Conservation (phyloP, 257 asterid species). For the Nicotiana paniculata region DNA sequence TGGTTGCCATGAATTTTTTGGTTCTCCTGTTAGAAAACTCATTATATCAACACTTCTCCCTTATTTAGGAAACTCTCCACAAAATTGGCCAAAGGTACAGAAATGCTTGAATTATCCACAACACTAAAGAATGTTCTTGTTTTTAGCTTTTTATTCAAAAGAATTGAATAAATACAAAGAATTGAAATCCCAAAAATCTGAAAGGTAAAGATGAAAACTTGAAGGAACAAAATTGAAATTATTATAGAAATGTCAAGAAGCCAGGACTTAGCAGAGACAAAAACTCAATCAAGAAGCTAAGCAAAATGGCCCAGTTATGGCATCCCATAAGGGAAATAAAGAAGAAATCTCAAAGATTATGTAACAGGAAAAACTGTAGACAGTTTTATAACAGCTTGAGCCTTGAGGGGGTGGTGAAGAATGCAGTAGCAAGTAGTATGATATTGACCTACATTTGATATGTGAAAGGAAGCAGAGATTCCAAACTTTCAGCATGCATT, state of each 20-base stretch:
- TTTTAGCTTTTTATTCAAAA: not conserved
- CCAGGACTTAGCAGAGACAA: not conserved
- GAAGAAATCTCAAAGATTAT: not conserved
- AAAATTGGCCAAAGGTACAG: not conserved
- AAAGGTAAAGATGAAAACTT: not conserved
- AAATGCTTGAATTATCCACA: not conserved
- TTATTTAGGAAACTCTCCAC: not conserved
- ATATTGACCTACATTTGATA: slow-evolving; percentile 24
- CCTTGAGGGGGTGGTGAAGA: not conserved
- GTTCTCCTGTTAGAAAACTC: slow-evolving; percentile 77
- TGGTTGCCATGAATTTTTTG: slow-evolving; percentile 78
- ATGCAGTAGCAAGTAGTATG: slow-evolving; percentile 7
- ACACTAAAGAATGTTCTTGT: not conserved
- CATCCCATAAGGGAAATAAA: not conserved
- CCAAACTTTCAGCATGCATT: slow-evolving; percentile 44
- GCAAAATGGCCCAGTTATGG: not conserved
- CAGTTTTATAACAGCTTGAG: not conserved
- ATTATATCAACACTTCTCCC: slow-evolving; percentile 20
- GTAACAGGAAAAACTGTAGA: slow-evolving; percentile 18
- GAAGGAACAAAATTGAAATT: not conserved
- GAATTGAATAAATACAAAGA: slow-evolving; percentile 14
- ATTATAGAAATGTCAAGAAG: not conserved
- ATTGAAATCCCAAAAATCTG: not conserved
- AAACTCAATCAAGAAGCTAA: not conserved
- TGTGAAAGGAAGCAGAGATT: slow-evolving; percentile 43